Percentiles rank a stretch among this genome's conserved stretches.
These are phyloP conservation scores for Arthrobotrys iridis DNA, from an alignment of 2,329 filamentous ascomycete species.

Conservation along the genomic window DNA sequence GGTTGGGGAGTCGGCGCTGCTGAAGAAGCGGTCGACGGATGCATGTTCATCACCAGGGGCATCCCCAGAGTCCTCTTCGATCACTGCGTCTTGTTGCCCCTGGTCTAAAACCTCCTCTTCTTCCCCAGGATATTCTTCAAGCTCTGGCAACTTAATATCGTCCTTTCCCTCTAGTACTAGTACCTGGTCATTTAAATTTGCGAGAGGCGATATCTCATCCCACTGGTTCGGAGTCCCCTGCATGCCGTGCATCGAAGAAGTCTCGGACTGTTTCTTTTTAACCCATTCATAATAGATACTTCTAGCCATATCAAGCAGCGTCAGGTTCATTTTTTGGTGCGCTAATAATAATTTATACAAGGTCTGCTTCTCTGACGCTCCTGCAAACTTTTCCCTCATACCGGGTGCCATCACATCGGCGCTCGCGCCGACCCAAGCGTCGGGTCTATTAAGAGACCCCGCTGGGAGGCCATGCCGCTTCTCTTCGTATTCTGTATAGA, in stretches of 20 bases:
- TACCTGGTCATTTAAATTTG: too few species aligned
- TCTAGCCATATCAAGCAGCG: background rate
- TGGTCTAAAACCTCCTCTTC: background rate
- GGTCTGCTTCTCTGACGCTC: background rate
- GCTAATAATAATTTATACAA: background rate
- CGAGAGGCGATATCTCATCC: too few species aligned
- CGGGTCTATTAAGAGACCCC: background rate
- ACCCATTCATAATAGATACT: background rate
- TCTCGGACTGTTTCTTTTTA: background rate
- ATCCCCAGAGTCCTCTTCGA: background rate
- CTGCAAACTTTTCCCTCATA: background rate
- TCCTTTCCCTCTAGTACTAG: too few species aligned
- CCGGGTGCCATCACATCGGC: background rate
- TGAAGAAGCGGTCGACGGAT: background rate
- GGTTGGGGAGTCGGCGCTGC: background rate
- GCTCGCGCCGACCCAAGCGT: background rate
- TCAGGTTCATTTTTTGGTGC: slow-evolving; percentile 15
- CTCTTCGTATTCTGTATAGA: background rate
- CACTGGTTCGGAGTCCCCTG: background rate
- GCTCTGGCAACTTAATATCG: too few species aligned
- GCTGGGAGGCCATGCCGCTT: background rate
- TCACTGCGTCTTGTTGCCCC: background rate
- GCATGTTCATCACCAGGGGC: background rate
- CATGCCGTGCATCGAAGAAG: too few species aligned
- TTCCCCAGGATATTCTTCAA: background rate